Percentiles rank a stretch among this genome's conserved stretches.
These are phyloP conservation scores for Smittium culicis DNA, from an alignment of 371 early-diverging fungal genomes.

Conservation along the genomic window DNA sequence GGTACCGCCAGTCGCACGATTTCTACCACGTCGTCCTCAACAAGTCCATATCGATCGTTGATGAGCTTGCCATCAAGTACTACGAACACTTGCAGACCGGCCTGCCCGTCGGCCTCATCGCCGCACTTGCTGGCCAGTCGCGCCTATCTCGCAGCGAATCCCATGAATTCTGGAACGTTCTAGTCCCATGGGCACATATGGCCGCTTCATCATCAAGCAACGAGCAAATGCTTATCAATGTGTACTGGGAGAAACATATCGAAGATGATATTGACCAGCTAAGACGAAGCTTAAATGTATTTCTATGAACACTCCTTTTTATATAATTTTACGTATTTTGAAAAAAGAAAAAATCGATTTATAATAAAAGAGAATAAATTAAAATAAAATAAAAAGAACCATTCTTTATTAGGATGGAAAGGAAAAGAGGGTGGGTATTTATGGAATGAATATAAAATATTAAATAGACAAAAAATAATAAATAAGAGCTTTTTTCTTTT, in stretches of 20 bases:
- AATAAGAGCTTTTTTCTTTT: no score
- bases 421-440: no score
- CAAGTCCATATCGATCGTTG: slow-evolving; percentile 71
- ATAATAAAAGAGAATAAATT: no score
- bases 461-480: no score
- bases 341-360: no score
- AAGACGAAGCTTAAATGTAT: slow-evolving; percentile 43
- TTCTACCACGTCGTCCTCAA: slow-evolving; percentile 83
- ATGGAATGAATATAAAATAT: no score
- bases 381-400: no score
- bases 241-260: slow-evolving; percentile 74
- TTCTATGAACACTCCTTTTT: background rate
- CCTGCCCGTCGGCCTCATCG: slow-evolving; percentile 73
- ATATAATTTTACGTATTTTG: no score
- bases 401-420: no score
- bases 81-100: slow-evolving; percentile 84
- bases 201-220: slow-evolving; percentile 60
- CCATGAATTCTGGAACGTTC: slow-evolving; percentile 43
- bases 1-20: slow-evolving; percentile 89
- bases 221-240: slow-evolving; percentile 61
- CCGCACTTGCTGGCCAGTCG: slow-evolving; percentile 68
- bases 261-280: slow-evolving; percentile 54
- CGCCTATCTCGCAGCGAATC: slow-evolving; percentile 44
- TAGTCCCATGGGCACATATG: slow-evolving; percentile 87
- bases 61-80: slow-evolving; percentile 87